phyloP scores from a whole-genome alignment of 108 stramenopile species.

The Nitzschia palea region DNA sequence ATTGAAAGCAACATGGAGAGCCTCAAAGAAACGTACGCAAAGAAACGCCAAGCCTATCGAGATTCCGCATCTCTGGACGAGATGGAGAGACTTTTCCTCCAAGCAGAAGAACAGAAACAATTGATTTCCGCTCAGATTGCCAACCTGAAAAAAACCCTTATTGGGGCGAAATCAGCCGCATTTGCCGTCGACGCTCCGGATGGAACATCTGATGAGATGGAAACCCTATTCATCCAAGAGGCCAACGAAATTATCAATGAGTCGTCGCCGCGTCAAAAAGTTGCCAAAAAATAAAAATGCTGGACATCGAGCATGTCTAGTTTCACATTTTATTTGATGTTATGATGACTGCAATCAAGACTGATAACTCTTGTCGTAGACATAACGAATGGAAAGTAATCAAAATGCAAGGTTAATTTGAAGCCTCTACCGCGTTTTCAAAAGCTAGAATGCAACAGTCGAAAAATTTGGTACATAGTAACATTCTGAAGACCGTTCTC shows the following conservation, averaged over 20 bases:
- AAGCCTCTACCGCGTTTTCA: no score
- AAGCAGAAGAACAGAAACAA: constrained; percentile 4
- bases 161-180: neutral
- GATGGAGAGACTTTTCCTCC: constrained; percentile 13
- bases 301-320: no score
- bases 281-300: no score
- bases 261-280: no score
- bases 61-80: neutral
- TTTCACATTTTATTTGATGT: no score
- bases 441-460: no score
- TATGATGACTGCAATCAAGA: no score
- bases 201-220: constrained; percentile 10
- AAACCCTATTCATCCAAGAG: neutral
- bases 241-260: constrained; percentile 1
- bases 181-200: constrained; percentile 16
- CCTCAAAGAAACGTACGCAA: constrained; percentile 11
- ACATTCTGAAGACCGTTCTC: no score
- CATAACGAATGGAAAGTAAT: no score
- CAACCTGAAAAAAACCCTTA: neutral
- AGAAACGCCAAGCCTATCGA: neutral
- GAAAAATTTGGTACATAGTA: no score
- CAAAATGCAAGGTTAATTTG: no score
- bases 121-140: constrained; percentile 8
- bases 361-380: no score
- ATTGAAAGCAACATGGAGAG: constrained; percentile 19